phyloP scores from a whole-genome alignment of 1,284 basidiomycete species.

The Pisolithus thermaeus region DNA sequence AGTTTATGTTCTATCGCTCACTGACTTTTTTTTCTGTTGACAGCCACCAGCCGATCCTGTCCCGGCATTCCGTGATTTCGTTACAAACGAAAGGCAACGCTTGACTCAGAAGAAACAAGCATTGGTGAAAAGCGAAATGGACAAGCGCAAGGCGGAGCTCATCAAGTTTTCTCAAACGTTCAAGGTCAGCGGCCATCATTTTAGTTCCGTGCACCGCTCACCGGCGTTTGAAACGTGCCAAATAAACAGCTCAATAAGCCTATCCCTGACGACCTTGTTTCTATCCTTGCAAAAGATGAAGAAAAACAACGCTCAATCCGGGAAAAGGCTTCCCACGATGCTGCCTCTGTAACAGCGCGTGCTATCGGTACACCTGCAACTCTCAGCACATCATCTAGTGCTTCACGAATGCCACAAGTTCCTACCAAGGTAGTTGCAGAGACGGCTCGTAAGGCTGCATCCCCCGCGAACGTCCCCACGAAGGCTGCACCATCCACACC shows the following conservation, averaged over 20 bases:
- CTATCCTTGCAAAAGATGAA: slow-evolving; percentile 87
- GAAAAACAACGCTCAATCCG: slow-evolving; percentile 79
- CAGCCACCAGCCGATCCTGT: slow-evolving; percentile 64
- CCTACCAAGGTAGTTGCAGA: slow-evolving; percentile 24
- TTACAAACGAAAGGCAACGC: slow-evolving; percentile 83
- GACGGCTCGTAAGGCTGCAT: slow-evolving; percentile 26
- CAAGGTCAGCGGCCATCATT: slow-evolving; percentile 54
- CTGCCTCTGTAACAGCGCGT: slow-evolving; percentile 56
- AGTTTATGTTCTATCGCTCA: not conserved
- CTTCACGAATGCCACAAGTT: slow-evolving; percentile 27
- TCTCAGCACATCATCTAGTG: slow-evolving; percentile 32
- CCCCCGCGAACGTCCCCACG: slow-evolving; percentile 25
- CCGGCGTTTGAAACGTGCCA: not conserved
- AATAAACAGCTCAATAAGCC: slow-evolving; percentile 76
- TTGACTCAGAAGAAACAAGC: slow-evolving; percentile 88
- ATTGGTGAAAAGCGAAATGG: slow-evolving; percentile 88
- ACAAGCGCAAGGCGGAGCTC: slow-evolving; percentile 86
- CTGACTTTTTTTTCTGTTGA: slow-evolving; percentile 4
- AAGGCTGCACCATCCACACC: slow-evolving; percentile 30
- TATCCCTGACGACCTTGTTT: slow-evolving; percentile 91
- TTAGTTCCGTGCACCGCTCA: not conserved
- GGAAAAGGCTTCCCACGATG: slow-evolving; percentile 70
- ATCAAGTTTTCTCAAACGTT: slow-evolving; percentile 90
- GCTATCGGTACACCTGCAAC: slow-evolving; percentile 48
- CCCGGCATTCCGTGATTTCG: slow-evolving; percentile 84